phyloP scores from a whole-genome alignment of 768 basidiomycete genomes.

The Collybiopsis luxurians region DNA sequence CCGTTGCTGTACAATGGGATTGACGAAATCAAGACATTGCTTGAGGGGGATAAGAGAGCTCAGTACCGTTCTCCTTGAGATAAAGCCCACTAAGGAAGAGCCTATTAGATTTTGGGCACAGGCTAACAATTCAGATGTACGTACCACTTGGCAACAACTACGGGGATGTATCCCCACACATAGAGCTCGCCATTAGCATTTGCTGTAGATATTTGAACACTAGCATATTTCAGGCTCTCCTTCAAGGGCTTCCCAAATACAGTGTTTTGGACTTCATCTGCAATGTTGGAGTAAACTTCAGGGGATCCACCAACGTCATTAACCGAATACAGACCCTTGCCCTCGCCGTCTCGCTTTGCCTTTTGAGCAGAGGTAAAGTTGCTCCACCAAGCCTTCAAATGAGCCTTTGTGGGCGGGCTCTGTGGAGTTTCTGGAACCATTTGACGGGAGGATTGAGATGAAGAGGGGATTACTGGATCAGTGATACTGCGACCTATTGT shows the following conservation, averaged over 20 bases:
- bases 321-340: slow-evolving; percentile 33
- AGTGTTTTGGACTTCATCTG: slow-evolving; percentile 37
- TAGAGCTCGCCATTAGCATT: slow-evolving; percentile 79
- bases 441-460: neutral
- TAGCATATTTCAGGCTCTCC: slow-evolving; percentile 83
- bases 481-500: neutral
- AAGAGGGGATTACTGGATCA: neutral
- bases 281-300: slow-evolving; percentile 2
- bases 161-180: slow-evolving; percentile 93
- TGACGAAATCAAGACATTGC: neutral
- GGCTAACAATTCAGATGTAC: slow-evolving; percentile 24
- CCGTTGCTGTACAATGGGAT: slow-evolving; percentile 57
- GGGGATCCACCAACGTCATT: neutral
- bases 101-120: slow-evolving; percentile 11
- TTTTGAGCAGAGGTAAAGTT: slow-evolving; percentile 68
- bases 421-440: slow-evolving; percentile 13
- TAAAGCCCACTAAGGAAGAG: slow-evolving; percentile 67
- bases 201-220: slow-evolving; percentile 91
- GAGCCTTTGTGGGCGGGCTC: slow-evolving; percentile 47
- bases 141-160: slow-evolving; percentile 96
- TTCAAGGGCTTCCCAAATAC: slow-evolving; percentile 87
- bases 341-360: slow-evolving; percentile 53
- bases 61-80: slow-evolving; percentile 86
- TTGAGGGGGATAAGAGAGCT: slow-evolving; percentile 1
- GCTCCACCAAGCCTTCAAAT: slow-evolving; percentile 80